Base-by-base conservation (phyloP, 2,329 filamentous ascomycete genomes). In the Fusarium bactridioides region DNA sequence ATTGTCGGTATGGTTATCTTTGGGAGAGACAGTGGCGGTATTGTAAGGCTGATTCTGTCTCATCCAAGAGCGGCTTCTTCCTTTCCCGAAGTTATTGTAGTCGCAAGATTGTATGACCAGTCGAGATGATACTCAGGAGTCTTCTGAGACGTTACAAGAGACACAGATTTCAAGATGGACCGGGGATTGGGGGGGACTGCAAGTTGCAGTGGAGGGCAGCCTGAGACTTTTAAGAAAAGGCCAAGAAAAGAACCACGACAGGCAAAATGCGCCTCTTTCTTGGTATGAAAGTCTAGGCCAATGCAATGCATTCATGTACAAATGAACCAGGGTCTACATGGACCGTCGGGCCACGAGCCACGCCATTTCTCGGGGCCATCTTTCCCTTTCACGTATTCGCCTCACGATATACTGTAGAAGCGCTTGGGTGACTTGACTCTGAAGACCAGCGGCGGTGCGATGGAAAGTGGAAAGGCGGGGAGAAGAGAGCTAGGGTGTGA, bases 1-100 rank as follows among this genome's bases (percentile, higher is more conserved):
- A 47, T 51, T 40, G 64, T 63, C 25, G 41, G 31, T 48, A 40
- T 69, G 40, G 45, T 56, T 48, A 37, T 56, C 43, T 40, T 68
- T 37, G 45, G 51, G 33, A 38, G 41, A 29, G 48, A 56, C 45
- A 29, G 64, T 72, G 68, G 59, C 63, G 55, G 63, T 45, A 35
- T 67, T 58, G 44, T 45, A 66, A 56, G 63, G 63, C 64, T 45
- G 37, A 45, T 47, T 63, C 33, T 79, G 78, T 79, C 76, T 79
- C 75, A 71, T 70, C 66, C 55, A 47, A 54, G 45, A 48, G 31
- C 71, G 71, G 71, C 59, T 72, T 69, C 62, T 70, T 51, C 41
- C 53, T 48, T 54, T 58, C 45, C 70, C 71, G 69, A 65, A 51
- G 70, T 55, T 67, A 63, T 62, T 38, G 47, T 61, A 44, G 74